Evolutionary conservation across 768 basidiomycete species (phyloP).

Genomic region (Cyclocybe cylindracea): DNA sequence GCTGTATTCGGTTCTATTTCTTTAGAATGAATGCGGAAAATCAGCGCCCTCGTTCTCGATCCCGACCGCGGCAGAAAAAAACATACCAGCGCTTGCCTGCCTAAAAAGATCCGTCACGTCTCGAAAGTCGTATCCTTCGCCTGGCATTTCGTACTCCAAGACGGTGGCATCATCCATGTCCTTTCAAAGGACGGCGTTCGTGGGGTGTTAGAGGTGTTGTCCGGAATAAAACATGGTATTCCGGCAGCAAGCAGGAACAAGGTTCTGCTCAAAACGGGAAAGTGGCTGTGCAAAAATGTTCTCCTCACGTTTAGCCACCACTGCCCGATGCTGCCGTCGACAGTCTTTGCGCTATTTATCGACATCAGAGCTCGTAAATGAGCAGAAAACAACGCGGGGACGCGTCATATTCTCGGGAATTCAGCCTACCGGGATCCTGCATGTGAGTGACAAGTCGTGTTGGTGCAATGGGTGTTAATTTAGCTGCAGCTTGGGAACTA

Average conservation of each 20-base stretch:
- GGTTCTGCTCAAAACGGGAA: constrained; percentile 13
- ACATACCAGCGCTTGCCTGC: constrained; percentile 62
- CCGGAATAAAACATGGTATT: constrained; percentile 19
- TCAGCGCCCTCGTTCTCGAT: constrained; percentile 8
- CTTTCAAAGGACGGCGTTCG: constrained; percentile 5
- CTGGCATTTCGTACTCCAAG: constrained; percentile 42
- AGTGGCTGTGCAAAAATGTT: constrained; percentile 35
- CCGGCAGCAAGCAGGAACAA: constrained; percentile 8
- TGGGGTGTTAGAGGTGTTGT: constrained; percentile 10
- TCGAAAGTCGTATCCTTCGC: constrained; percentile 55
- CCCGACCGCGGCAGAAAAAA: not conserved
- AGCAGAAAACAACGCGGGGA: constrained; percentile 1
- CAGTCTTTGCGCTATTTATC: constrained; percentile 18
- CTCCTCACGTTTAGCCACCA: constrained; percentile 8
- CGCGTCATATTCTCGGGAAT: constrained; percentile 85
- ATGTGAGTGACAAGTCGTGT: constrained; percentile 50
- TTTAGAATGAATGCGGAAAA: constrained; percentile 15
- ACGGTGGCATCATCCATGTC: constrained; percentile 13
- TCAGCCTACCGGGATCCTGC: constrained; percentile 90
- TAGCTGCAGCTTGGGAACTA: constrained; percentile 83
- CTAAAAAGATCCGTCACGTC: constrained; percentile 65
- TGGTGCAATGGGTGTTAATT: not conserved
- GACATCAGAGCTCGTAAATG: constrained; percentile 7
- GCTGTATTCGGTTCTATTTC: constrained; percentile 68
- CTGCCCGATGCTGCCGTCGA: constrained; percentile 1